Base-by-base conservation (phyloP, 345 rosid genomes). In the Limnanthes douglasii region DNA sequence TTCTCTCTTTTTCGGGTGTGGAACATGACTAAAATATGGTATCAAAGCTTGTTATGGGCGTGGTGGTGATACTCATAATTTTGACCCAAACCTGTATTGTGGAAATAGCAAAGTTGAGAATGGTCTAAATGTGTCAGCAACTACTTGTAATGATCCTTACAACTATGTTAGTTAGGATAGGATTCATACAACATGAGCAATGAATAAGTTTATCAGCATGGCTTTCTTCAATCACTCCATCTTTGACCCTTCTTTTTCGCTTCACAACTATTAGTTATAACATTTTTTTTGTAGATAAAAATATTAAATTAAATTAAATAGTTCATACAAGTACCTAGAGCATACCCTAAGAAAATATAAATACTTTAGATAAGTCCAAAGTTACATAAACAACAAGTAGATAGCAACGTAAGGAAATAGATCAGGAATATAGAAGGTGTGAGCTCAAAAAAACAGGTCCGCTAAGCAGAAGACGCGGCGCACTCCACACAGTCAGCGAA, bases 111-210 rank as follows among this genome's bases (percentile, higher is more conserved):
- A 57, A 43, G 64, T 32, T 51, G 41, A 71, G 5, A 50, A 57
- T 18, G 75, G 65, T 12, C 46, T 22, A 19, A 36, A 3, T 9
- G 37, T 50, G 8, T 53, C 61, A 2, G 70, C 75, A 21, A 5
- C 29, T 7, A 68, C 73, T 29, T 78, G 83, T 38, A 29, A 30
- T 8, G 76, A 78, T 14, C 79, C 88, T 1, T 16, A 51, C 31
- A 50, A 60, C 21, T 68, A 65, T 32, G 76, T 65, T 9, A 78
- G 73, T 44, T 73, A 69, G 83, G 83, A 70, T 41, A 79, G 76
- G 11, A 57, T 73, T 15, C 88, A 77, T 39, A 59, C 71, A 12
- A 67, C 83, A 6, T 78, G 73, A 49, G 68, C 68, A 6, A 76
- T 83, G 11, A 78, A 70, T 43, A 70, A 55, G 50, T 28, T 65